Conservation (phyloP, 2,329 filamentous ascomycete genomes). For the Trichoderma lentiforme region DNA sequence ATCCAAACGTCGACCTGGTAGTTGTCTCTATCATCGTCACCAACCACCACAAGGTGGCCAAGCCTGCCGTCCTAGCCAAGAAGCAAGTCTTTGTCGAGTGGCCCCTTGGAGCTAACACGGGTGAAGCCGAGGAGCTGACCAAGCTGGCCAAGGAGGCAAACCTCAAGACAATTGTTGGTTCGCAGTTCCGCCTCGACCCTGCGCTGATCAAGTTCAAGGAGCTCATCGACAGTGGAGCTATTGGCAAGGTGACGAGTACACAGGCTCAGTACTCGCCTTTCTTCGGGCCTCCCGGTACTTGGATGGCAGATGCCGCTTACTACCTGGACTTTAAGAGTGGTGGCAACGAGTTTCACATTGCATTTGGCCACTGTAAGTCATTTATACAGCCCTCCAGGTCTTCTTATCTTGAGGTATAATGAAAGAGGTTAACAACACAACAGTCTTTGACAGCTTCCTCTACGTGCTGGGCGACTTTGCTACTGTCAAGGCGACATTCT, state of each 20-base stretch:
- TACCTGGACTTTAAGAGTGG: slow-evolving; percentile 27
- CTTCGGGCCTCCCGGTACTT: slow-evolving; percentile 12
- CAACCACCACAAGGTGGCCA: slow-evolving; percentile 36
- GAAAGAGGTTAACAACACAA: neutral
- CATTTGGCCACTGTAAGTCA: slow-evolving; percentile 18
- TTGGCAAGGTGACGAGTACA: slow-evolving; percentile 19
- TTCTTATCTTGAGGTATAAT: neutral
- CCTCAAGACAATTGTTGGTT: slow-evolving; percentile 40
- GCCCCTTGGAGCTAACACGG: slow-evolving; percentile 44
- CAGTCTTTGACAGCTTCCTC: slow-evolving; percentile 22
- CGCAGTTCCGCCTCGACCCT: slow-evolving; percentile 46
- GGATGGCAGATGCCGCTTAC: slow-evolving; percentile 23
- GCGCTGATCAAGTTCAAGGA: slow-evolving; percentile 24
- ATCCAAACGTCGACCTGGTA: slow-evolving; percentile 49
- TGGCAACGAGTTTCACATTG: slow-evolving; percentile 27
- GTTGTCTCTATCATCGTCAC: slow-evolving; percentile 49
- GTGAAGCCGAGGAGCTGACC: slow-evolving; percentile 39
- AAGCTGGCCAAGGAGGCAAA: slow-evolving; percentile 32
- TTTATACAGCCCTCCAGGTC: neutral
- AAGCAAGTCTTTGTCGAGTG: slow-evolving; percentile 54
- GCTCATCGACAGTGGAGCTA: slow-evolving; percentile 15
- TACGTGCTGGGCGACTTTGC: slow-evolving; percentile 13
- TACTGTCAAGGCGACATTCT: slow-evolving; percentile 25
- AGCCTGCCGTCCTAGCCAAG: slow-evolving; percentile 40
- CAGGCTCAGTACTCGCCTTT: neutral